Percentiles rank a stretch among this genome's conserved stretches.
Evolutionary conservation across 495 filamentous ascomycete genomes (phyloP).

Genomic region (Barbatosphaeria neglecta): DNA sequence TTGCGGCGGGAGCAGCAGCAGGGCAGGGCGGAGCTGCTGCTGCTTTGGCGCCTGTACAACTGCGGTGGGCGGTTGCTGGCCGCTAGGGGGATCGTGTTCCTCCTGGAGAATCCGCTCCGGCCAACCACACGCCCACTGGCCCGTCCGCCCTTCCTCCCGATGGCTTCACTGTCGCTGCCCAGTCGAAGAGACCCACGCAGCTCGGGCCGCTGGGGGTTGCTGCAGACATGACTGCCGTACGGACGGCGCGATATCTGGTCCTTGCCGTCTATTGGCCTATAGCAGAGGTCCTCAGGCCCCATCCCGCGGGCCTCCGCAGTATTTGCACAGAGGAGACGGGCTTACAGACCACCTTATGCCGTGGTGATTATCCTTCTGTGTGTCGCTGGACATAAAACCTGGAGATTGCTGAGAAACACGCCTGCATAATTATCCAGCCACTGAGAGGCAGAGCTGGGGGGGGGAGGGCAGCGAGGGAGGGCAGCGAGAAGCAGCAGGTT

Average conservation of each 20-base stretch:
- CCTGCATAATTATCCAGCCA: conserved; percentile 1
- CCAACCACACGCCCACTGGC: no score
- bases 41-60: not conserved
- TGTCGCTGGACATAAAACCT: not conserved
- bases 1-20: no score
- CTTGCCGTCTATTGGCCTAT: not conserved
- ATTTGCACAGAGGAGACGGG: not conserved
- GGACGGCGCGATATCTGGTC: not conserved
- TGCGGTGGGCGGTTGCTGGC: not conserved
- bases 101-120: no score
- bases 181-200: not conserved
- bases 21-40: no score
- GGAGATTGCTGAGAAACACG: not conserved
- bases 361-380: not conserved
- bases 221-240: not conserved
- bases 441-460: not conserved
- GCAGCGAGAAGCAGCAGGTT: no score
- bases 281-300: no score
- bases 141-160: no score
- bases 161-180: not conserved
- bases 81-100: no score
- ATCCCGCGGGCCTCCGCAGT: no score
- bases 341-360: not conserved
- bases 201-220: not conserved
- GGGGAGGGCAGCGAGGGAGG: no score